Percentiles rank a stretch among this genome's conserved stretches.
Conservation (phyloP, 192 early-diverging fungal species). For the Thamnidium elegans region DNA sequence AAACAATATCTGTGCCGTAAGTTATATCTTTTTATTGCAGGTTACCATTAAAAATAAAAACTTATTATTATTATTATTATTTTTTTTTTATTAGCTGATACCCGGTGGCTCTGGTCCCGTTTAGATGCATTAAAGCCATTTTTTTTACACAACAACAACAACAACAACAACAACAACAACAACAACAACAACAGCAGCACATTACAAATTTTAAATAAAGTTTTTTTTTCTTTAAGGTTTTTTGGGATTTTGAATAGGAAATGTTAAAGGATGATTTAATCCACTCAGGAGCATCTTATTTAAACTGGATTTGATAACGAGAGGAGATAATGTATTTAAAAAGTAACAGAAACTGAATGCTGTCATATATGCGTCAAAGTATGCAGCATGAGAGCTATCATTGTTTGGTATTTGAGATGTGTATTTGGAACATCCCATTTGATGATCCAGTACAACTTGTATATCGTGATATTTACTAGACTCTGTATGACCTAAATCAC, state of each 20-base stretch:
- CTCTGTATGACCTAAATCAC: slow-evolving; percentile 4
- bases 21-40: not conserved
- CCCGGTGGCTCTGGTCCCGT: slow-evolving; percentile 55
- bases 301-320: not conserved
- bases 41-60: not conserved
- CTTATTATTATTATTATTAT: not conserved
- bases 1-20: slow-evolving; percentile 95
- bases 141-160: too few species aligned
- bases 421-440: not conserved
- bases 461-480: not conserved
- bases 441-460: slow-evolving; percentile 18
- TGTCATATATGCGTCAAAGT: slow-evolving; percentile 97
- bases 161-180: too few species aligned
- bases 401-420: not conserved
- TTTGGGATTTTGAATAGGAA: not conserved
- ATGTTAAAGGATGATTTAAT: not conserved
- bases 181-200: too few species aligned
- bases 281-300: not conserved
- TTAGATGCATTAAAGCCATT: not conserved
- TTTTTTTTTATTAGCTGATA: slow-evolving; percentile 56
- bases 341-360: slow-evolving; percentile 78
- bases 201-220: too few species aligned
- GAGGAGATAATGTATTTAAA: not conserved
- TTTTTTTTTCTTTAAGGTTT: too few species aligned
- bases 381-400: slow-evolving; percentile 76